A percentile compares a stretch with the other conserved stretches of the same genome.
Evolutionary conservation across 106 monocot genomes (phyloP).

Genomic region (Triglochin maritima): DNA sequence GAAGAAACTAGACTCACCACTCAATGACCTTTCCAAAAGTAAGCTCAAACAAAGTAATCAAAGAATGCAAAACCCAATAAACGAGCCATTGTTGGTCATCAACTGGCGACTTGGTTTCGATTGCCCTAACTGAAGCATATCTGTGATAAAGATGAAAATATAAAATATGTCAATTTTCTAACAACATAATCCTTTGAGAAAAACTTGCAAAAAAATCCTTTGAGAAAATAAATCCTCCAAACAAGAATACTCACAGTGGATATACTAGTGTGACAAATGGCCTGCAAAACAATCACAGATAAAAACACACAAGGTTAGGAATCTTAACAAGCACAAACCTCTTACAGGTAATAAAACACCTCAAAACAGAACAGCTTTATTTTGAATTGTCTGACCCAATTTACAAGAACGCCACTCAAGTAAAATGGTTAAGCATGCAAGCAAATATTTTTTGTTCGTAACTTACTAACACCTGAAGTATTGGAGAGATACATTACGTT

Average conservation of each 20-base stretch:
- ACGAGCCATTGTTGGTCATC: slow-evolving; percentile 99
- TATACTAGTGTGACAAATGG: slow-evolving; percentile 81
- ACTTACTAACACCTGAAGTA: too few relatives aligned
- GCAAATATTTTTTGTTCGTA: too few relatives aligned
- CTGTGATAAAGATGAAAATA: slow-evolving; percentile 28
- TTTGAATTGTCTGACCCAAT: neutral
- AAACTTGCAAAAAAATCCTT: too few relatives aligned
- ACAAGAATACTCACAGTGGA: slow-evolving; percentile 64
- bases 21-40: slow-evolving; percentile 69
- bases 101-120: slow-evolving; percentile 76
- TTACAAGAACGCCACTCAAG: too few relatives aligned
- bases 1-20: slow-evolving; percentile 30
- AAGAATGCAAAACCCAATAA: slow-evolving; percentile 84
- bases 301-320: neutral
- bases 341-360: neutral
- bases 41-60: slow-evolving; percentile 77
- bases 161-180: neutral
- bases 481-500: too few relatives aligned
- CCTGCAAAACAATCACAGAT: slow-evolving; percentile 36
- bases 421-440: too few relatives aligned
- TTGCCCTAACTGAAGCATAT: slow-evolving; percentile 91
- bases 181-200: neutral
- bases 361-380: neutral
- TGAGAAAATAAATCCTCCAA: neutral
- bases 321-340: too few relatives aligned